These are phyloP conservation scores for Wakefieldia striispora DNA, from an alignment of 768 basidiomycete species.

Conservation along the genomic window DNA sequence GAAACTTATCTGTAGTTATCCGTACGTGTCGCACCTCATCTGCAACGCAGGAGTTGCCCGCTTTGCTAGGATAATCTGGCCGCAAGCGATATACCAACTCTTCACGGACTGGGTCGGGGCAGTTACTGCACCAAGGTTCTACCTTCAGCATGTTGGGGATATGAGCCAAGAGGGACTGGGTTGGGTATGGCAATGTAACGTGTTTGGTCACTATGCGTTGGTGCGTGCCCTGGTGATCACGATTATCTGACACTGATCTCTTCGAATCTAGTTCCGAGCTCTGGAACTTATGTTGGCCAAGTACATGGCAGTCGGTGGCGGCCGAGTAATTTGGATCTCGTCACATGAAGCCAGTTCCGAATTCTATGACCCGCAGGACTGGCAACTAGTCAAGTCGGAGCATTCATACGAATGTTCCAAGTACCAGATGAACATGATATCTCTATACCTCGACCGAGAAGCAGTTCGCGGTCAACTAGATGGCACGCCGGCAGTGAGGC, in stretches of 20 bases:
- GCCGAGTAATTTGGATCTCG: constrained; percentile 78
- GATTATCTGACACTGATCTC: constrained; percentile 3
- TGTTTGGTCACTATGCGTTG: constrained; percentile 78
- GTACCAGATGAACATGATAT: constrained; percentile 73
- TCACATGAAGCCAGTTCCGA: constrained; percentile 60
- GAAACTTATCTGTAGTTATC: constrained; percentile 47
- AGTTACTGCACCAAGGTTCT: constrained; percentile 54
- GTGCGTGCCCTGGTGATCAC: constrained; percentile 41
- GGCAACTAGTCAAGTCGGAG: constrained; percentile 61
- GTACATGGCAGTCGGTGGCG: constrained; percentile 39
- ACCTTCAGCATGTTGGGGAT: constrained; percentile 57
- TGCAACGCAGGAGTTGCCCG: constrained; percentile 75
- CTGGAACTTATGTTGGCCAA: constrained; percentile 53
- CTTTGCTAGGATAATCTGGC: constrained; percentile 55
- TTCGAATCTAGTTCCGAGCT: constrained; percentile 52
- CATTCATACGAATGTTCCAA: constrained; percentile 72
- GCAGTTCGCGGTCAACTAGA: constrained; percentile 30
- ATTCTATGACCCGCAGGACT: constrained; percentile 62
- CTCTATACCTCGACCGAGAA: constrained; percentile 49
- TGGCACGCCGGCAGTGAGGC: constrained; percentile 33
- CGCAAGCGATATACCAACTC: constrained; percentile 45
- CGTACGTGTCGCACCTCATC: constrained; percentile 78
- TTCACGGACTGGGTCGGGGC: constrained; percentile 41
- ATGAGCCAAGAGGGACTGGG: constrained; percentile 69
- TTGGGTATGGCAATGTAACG: constrained; percentile 81